Base-by-base conservation (phyloP, 129 eudicot genomes). In the Saussurea involucrata region DNA sequence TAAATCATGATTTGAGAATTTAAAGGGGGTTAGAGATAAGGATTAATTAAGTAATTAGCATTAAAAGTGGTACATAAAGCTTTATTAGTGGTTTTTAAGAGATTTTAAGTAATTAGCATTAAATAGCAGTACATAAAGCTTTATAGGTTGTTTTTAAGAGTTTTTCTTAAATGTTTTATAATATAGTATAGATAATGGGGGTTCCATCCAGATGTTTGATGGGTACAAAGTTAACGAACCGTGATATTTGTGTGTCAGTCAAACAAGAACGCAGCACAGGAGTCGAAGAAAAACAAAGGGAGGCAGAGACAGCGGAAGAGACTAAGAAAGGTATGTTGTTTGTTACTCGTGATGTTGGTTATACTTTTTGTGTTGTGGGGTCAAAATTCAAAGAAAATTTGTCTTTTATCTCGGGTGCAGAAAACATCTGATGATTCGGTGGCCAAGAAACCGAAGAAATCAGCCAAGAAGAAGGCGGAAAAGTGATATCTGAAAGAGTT, bases 271-370 rank as follows among this genome's bases (percentile, higher is more conserved):
- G 81, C 78, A 37, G 6, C 63, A 61, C 72, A 77, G 17, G 67
- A 75, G 20, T 83, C 28, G 68, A 91, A 85, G 81, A 92, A 80
- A 83, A 82, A 76, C 71, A 84, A 67, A 82, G 97, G 96, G 61
- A 83, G 89, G 22, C 88, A 85, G 76, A 87, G 94, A 80, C 88
- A 87, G 63, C 84, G 80, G 79, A 77, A 83, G 77, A 85, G 87
- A 73, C 60, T 71, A 24, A 86, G 87, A 76, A 85, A 89, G 96
- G 97, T 92, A 84, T 24, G 9, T 73, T 13, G 24, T 28, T 18
- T 58, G 31, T 67, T 0, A 10, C 63, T 68, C 60, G 6, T 29
- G 6, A 53, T 72, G 27, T 37, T 13, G 22, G 72, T 72, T 8
- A 12, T 60, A 7, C n/a, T 8, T 40, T 34, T 25, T 75, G 15